Percentiles rank a stretch among this genome's conserved stretches.
Conservation (phyloP, 2,329 filamentous ascomycete species). For the Colletotrichum eleusines region DNA sequence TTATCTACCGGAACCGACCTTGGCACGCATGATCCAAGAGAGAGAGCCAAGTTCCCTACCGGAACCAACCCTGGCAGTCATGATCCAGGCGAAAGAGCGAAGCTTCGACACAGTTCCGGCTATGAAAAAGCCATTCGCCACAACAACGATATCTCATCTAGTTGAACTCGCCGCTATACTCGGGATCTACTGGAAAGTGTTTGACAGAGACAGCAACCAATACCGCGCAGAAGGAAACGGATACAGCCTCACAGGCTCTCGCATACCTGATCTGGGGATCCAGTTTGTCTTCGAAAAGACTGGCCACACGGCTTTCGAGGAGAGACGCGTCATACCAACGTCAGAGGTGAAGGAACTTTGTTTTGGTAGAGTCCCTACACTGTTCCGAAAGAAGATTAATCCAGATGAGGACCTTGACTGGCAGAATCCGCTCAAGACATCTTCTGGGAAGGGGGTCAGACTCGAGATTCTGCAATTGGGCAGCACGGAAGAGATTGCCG, state of each 20-base stretch:
- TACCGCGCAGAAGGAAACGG: conserved; percentile 54
- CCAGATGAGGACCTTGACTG: conserved; percentile 20
- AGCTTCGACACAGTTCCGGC: conserved; percentile 26
- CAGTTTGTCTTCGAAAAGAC: conserved; percentile 55
- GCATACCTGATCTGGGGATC: conserved; percentile 52
- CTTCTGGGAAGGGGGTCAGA: conserved; percentile 43
- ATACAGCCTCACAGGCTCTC: conserved; percentile 49
- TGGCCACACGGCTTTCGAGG: conserved; percentile 50
- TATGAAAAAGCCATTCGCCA: conserved; percentile 50
- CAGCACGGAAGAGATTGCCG: conserved; percentile 48
- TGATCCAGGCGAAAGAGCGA: conserved; percentile 12
- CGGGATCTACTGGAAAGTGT: conserved; percentile 57
- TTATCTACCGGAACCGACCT: background rate
- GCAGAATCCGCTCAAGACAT: conserved; percentile 10
- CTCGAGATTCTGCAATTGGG: conserved; percentile 40
- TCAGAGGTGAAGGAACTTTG: conserved; percentile 54
- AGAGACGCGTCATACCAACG: conserved; percentile 53
- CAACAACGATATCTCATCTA: conserved; percentile 52
- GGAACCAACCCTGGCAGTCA: conserved; percentile 15
- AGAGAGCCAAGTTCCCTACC: conserved; percentile 14
- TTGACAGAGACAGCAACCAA: conserved; percentile 52
- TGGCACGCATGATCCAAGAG: conserved; percentile 14
- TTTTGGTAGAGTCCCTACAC: conserved; percentile 56
- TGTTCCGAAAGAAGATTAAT: conserved; percentile 46
- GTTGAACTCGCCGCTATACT: conserved; percentile 52